Conservation (phyloP, 1,284 basidiomycete genomes). For the Cystobasidium sp. region DNA sequence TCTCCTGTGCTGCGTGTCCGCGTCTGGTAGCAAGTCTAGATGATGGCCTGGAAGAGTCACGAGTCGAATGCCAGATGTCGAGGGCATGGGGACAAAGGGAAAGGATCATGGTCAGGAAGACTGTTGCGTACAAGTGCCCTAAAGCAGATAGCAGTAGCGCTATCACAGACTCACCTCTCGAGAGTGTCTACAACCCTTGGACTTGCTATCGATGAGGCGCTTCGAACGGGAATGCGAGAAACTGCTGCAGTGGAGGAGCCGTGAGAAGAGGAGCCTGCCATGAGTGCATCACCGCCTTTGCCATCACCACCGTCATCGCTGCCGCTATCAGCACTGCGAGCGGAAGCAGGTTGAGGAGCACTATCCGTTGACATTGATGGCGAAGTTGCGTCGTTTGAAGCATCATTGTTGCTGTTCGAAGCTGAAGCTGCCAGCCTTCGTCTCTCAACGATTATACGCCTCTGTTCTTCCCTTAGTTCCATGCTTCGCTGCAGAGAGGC, state of each 20-base stretch:
- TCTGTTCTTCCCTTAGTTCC: slow-evolving; percentile 17
- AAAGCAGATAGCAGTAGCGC: too few relatives aligned
- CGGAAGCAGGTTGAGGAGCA: background rate
- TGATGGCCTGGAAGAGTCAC: background rate
- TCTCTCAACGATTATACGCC: slow-evolving; percentile 9
- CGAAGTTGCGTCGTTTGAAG: background rate
- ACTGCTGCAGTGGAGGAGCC: background rate
- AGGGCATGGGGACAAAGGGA: background rate
- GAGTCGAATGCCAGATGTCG: background rate
- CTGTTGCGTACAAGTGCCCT: background rate
- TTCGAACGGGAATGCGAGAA: background rate
- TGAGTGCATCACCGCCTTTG: background rate
- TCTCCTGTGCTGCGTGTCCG: slow-evolving; percentile 30
- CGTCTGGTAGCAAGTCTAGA: slow-evolving; percentile 25
- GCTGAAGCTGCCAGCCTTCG: background rate
- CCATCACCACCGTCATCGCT: background rate
- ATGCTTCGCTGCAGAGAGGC: slow-evolving; percentile 14
- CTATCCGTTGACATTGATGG: background rate
- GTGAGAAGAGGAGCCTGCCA: background rate
- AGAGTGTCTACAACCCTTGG: too few relatives aligned
- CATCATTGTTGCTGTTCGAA: background rate
- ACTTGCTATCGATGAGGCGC: too few relatives aligned
- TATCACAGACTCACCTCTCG: too few relatives aligned
- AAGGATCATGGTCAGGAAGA: background rate
- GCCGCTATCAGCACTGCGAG: background rate